Evolutionary conservation across 371 early-diverging fungal species (phyloP), one percentile per base, ranked within the genome.

Genomic region (Lichtheimia ornata): DNA sequence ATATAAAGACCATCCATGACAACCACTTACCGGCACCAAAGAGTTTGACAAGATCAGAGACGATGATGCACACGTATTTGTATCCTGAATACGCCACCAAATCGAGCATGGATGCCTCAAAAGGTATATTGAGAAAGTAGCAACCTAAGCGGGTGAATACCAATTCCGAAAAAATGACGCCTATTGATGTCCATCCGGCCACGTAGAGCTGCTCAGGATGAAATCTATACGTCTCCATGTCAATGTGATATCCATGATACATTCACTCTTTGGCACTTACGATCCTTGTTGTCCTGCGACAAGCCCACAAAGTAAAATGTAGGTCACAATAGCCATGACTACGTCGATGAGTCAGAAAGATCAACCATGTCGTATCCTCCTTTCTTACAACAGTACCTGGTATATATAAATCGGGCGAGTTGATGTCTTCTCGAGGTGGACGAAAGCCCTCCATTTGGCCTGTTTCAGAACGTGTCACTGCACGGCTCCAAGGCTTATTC

Each of bases 371-470:
- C 9, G 11, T 35, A 35, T 35, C 35, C 5, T 35, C 35, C 22
- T 22, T 22, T 22, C 22, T n/a, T 30, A 5, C 4, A 2, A 11
- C 35, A 45, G 3, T 77, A 86, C 86, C 76, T 35, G 99, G 99
- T 50, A 99, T 97, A 77, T 99, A 99, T 63, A 99, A 79, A 74
- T 99, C 99, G 6, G 99, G 98, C 0, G 97, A 91, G 67, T 96
- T 95, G 43, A 94, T 73, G 70, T 98, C 96, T 59, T 94, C 93
- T 55, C 96, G 81, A 11, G 97, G 95, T 45, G 94, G 84, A 64
- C 87, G 83, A 68, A 84, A 96, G 14, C 94, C 96, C 49, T 91
- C 90, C 74, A 90, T 83, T 69, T 93, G 91, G 9, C 95, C 97
- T 25, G 85, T 89, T 53, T 96, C 96, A 41, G 89, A 84, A 58